Base-by-base conservation (phyloP, 805 yeast species). In the Candida peoriensis region DNA sequence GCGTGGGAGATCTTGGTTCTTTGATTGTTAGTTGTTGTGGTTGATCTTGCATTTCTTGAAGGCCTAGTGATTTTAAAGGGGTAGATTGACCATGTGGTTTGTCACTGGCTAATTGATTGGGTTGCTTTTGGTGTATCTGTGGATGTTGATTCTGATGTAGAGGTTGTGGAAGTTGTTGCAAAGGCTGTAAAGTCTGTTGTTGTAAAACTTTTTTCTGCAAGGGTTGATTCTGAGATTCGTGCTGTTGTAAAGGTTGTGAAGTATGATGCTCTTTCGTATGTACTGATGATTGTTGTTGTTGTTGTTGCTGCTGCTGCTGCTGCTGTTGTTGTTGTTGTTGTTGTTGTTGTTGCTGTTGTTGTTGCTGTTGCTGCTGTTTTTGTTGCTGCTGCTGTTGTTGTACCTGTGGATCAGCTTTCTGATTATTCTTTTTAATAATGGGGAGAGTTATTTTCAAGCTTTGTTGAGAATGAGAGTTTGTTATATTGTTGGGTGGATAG, bases 1-100 rank as follows among this genome's bases (percentile, higher is more conserved):
- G 37, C 2, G 39, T n/a, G 16, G 51, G 50, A 33, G 62, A 36
- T 42, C 46, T 52, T 24, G 66, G 60, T 15, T 57, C 58, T 21
- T 53, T 51, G 19, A 55, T 54, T 1, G 52, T 53, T n/a, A 48
- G 38, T 20, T 48, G 56, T 34, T 53, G 51, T 7, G 57, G 50
- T 21, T 14, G 24, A 20, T 13, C 28, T 25, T 16, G 20, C 11
- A n/a, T 25, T 19, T 25, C 13, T 16, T n/a, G n/a, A n/a, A n/a
- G n/a, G n/a, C 27, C 8, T 11, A 12, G 27, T 8, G 11, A 11
- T 24, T 9, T 24, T 24, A 15, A 24, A 24, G 21, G 3, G 10
- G 13, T 28, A 24, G 24, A 20, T 28, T 16, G 8, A 15, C 8
- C 27, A 13, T 13, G 8, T n/a, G n/a, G n/a, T n/a, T n/a, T n/a